Evolutionary conservation across 148 eudicot genomes (phyloP), one percentile per base, ranked within the genome.

Genomic region (Rhododendron molle): DNA sequence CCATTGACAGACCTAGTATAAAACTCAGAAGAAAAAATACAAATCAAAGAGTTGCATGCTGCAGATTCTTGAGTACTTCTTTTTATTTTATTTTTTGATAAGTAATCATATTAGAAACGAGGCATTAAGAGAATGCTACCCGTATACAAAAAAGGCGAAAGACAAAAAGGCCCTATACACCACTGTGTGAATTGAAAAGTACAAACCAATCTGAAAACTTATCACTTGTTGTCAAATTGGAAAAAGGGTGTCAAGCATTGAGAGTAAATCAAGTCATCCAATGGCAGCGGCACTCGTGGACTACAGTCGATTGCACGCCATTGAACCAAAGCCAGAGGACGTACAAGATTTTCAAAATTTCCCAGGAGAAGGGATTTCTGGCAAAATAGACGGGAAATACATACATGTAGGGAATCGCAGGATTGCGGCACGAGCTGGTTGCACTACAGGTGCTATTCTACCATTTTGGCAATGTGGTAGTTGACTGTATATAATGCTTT

Each of bases 221-320:
- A 7, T 32, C 73, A 73, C 77, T 15, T 6, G 43, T 26, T 73
- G 76, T 73, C 2, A 15, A 32, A 32, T 73, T 13, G 43, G 23
- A 5, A 73, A 73, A 78, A 96, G 98, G 99, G 93, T 94, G 67
- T 93, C 99, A 71, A 95, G 99, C 85, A 90, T 95, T 13, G 99
- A 97, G 88, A 91, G 98, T 84, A 97, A 94, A 89, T 97, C 99
- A 71, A 93, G 98, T 85, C 99, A 97, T 90, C 99, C 99, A 40
- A 92, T 95, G 93, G 98, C 96, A 54, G 89, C 91, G 58, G 98
- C 96, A 65, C 76, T 97, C 7, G 89, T 95, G 40, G 93, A 94
- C 65, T 95, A 90, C 73, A 96, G 93, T 34, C 86, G 85, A 49
- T 84, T 91, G 30, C 87, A 87, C 12, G 79, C 86, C 21, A 56